These are phyloP conservation scores for Azolla pinnata DNA, from an alignment of 75 land plant species.

Conservation along the genomic window DNA sequence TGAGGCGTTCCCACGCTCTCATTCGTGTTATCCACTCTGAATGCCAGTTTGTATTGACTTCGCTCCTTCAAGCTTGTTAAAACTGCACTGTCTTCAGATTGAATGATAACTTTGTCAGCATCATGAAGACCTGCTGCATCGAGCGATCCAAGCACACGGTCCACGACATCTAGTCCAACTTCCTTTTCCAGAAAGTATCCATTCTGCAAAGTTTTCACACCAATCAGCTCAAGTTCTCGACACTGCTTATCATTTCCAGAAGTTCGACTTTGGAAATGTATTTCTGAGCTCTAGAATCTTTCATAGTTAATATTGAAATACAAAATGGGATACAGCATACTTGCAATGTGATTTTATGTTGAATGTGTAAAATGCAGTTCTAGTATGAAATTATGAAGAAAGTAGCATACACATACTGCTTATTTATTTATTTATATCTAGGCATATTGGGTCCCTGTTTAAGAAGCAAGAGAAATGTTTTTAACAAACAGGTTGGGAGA, in stretches of 20 bases:
- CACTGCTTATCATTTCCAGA: neutral
- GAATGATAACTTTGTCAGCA: conserved; percentile 41
- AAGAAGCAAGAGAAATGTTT: too few relatives aligned
- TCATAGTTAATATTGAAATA: neutral
- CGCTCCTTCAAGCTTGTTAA: conserved; percentile 26
- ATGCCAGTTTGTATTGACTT: conserved; percentile 32
- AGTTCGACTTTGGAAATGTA: too few relatives aligned
- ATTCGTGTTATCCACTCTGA: conserved; percentile 10
- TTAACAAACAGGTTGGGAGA: too few relatives aligned
- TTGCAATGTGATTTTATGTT: too few relatives aligned
- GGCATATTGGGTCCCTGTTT: too few relatives aligned
- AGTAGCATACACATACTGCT: too few relatives aligned
- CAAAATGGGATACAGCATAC: too few relatives aligned
- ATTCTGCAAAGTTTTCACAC: conserved; percentile 45
- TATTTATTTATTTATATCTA: too few relatives aligned
- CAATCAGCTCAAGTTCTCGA: too few relatives aligned
- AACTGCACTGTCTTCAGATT: conserved; percentile 59
- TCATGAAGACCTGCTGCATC: conserved; percentile 32
- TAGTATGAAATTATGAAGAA: too few relatives aligned
- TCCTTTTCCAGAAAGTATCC: conserved; percentile 52
- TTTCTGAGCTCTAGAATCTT: neutral
- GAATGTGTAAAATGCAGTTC: too few relatives aligned
- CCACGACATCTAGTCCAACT: conserved; percentile 37
- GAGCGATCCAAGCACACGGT: conserved; percentile 28
- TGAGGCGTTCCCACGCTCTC: conserved; percentile 17